Evolutionary conservation across 306 rosid species (phyloP), one percentile per base, ranked within the genome.

Genomic region (Cajanus cajan): DNA sequence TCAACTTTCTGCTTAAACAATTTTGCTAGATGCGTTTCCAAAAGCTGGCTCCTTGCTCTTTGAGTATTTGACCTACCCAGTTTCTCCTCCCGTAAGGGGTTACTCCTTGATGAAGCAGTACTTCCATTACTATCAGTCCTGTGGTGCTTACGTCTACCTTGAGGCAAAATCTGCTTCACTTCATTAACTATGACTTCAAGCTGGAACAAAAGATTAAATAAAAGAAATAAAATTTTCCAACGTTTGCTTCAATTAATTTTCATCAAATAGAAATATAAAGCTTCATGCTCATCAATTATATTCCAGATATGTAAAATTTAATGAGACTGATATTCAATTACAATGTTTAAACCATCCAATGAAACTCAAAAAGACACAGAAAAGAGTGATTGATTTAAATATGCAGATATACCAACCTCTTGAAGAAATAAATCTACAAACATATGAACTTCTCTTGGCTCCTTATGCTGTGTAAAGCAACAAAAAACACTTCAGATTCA

Each of bases 401-500:
- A 40, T 34, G 79, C 16, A 50, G 41, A 86, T 55, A 79, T 67
- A 82, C 93, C 76, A 65, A 92, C 98, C 97, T 95, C 98, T 63
- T 92, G 96, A 57, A 91, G 92, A 86, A 92, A 93, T 71, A 95
- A 86, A 88, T 92, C 98, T 58, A 92, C 93, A 73, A 95, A 93
- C 94, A 92, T 95, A 85, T 91, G 97, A 89, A 95, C 97, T 86
- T 92, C 98, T 77, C 97, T 86, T 44, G 98, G 98, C 88, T 92
- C 98, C 90, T 92, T 95, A 84, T 92, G 98, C 97, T 95, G 98
- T 51, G 65, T 81, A 82, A 82, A 84, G 80, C 54, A 78, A n/a
- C n/a, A 71, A 7, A 63, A 57, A 64, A 52, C 73, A 72, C 64
- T 39, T 64, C 57, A 71, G 78, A 88, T 25, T 69, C 75, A 80